Evolutionary conservation across 768 basidiomycete species (phyloP).

Genomic region (Lactarius tabidus): DNA sequence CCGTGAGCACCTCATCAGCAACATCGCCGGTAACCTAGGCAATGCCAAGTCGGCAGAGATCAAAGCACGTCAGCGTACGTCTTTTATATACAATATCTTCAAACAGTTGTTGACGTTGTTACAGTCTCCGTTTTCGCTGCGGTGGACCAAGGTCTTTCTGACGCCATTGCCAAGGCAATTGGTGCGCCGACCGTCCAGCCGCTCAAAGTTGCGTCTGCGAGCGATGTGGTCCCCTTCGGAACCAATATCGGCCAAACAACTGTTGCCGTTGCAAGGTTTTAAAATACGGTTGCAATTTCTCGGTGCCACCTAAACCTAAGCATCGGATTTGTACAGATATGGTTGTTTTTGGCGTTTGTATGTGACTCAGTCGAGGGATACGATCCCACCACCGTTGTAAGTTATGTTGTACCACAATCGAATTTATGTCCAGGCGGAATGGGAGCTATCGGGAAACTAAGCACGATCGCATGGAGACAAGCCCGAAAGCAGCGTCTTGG

Average conservation of each 20-base stretch:
- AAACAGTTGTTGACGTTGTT: conserved; percentile 51
- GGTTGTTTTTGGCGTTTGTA: not conserved
- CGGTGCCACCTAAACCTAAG: not conserved
- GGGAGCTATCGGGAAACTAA: conserved; percentile 17
- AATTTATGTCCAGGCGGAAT: no score
- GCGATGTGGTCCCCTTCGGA: conserved; percentile 52
- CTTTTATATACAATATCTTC: not conserved
- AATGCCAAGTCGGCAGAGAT: conserved; percentile 56
- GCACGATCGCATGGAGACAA: conserved; percentile 19
- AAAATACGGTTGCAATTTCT: not conserved
- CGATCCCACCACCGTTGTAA: not conserved
- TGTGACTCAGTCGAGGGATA: not conserved
- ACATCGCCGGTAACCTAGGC: conserved; percentile 61
- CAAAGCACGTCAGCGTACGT: conserved; percentile 64
- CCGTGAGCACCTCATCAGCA: conserved; percentile 59
- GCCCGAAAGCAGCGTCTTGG: conserved; percentile 1
- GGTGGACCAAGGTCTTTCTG: conserved; percentile 68
- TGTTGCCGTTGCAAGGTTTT: no score
- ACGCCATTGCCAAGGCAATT: conserved; percentile 75
- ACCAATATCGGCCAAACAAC: conserved; percentile 22
- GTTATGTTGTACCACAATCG: not conserved
- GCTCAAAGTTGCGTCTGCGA: conserved; percentile 55
- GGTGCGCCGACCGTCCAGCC: conserved; percentile 56
- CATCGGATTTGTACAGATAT: not conserved
- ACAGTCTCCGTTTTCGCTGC: conserved; percentile 39